phyloP scores from a whole-genome alignment of 1,284 basidiomycete species.

The Somion occarium region DNA sequence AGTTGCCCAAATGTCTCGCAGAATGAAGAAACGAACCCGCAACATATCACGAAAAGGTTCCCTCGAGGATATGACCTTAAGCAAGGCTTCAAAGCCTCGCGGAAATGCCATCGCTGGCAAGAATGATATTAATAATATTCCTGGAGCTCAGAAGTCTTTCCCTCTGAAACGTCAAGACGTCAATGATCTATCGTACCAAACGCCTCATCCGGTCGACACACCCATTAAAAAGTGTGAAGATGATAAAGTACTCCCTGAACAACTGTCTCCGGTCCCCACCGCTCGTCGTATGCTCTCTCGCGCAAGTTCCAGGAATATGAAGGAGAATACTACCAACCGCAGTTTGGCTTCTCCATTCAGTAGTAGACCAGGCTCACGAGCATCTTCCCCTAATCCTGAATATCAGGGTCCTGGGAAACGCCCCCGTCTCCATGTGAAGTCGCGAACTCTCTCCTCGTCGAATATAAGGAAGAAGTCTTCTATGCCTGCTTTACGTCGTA shows the following conservation, averaged over 20 bases:
- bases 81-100: too few relatives aligned
- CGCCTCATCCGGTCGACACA: background rate
- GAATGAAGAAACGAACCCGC: constrained; percentile 46
- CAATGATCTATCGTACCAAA: constrained; percentile 7
- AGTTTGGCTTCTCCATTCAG: constrained; percentile 33
- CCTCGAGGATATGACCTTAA: background rate
- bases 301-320: constrained; percentile 40
- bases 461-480: background rate
- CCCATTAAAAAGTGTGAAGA: background rate
- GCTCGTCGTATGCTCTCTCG: constrained; percentile 40
- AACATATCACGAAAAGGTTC: constrained; percentile 20
- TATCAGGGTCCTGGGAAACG: constrained; percentile 17
- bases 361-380: constrained; percentile 39
- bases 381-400: constrained; percentile 33
- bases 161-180: constrained; percentile 9
- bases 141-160: background rate
- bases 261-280: constrained; percentile 38
- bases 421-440: constrained; percentile 22
- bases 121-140: background rate
- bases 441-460: constrained; percentile 29
- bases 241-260: constrained; percentile 19
- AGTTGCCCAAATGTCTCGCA: constrained; percentile 38
- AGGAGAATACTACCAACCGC: constrained; percentile 35
- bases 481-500: background rate
- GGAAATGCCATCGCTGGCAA: background rate